phyloP scores from a whole-genome alignment of 2,329 filamentous ascomycete genomes.

The Dactylellina sp. region DNA sequence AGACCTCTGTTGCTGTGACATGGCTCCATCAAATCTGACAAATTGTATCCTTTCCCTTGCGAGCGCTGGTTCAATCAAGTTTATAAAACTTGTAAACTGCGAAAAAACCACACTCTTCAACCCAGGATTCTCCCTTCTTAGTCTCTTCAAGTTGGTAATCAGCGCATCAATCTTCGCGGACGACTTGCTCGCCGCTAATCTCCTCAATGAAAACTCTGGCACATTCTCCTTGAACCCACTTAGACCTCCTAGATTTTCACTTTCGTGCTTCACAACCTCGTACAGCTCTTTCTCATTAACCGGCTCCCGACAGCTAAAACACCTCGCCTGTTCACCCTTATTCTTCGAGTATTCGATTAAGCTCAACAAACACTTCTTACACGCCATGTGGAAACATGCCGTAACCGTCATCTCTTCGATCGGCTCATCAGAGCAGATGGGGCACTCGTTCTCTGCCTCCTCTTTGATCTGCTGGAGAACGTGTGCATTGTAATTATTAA shows the following conservation, averaged over 20 bases:
- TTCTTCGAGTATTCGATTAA: constrained; percentile 75
- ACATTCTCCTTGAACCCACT: constrained; percentile 63
- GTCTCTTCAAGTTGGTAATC: constrained; percentile 76
- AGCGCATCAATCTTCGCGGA: constrained; percentile 90
- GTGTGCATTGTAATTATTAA: constrained; percentile 83
- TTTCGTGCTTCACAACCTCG: constrained; percentile 85
- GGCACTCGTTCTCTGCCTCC: constrained; percentile 88
- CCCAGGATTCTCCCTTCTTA: constrained; percentile 74
- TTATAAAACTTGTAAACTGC: constrained; percentile 96
- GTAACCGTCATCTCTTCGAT: constrained; percentile 96
- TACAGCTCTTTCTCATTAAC: constrained; percentile 89
- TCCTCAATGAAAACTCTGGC: constrained; percentile 71
- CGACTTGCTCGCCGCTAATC: constrained; percentile 72
- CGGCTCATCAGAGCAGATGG: constrained; percentile 92
- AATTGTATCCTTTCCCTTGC: constrained; percentile 72
- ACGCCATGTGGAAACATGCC: constrained; percentile 96
- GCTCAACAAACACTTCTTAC: constrained; percentile 89
- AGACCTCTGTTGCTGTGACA: constrained; percentile 85
- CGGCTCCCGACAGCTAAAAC: constrained; percentile 88
- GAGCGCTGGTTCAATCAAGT: constrained; percentile 87
- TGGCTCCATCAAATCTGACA: constrained; percentile 90
- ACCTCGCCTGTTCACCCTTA: constrained; percentile 80
- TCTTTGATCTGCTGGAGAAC: constrained; percentile 91
- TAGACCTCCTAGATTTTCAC: constrained; percentile 63
- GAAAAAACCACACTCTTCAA: constrained; percentile 95